Evolutionary conservation across 208 protist species (phyloP).

Genomic region (Wallacemonas sp.): DNA sequence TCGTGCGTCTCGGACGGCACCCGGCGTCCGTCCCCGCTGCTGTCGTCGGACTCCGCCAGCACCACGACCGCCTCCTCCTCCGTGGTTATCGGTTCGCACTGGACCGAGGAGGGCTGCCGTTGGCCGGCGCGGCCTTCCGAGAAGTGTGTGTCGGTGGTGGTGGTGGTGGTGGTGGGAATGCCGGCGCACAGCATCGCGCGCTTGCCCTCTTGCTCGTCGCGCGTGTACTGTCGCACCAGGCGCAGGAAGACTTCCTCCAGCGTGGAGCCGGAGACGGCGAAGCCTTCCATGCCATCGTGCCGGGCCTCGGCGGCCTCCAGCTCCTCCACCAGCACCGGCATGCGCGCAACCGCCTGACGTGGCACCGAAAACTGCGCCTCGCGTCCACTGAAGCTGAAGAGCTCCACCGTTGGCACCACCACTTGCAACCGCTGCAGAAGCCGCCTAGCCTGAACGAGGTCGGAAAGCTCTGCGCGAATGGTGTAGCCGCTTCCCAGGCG

Average conservation of each 20-base stretch:
- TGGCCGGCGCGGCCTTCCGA: too few relatives aligned
- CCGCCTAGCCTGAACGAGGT: neutral
- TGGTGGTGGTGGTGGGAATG: too few relatives aligned
- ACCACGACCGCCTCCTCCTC: neutral
- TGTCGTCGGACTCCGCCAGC: neutral
- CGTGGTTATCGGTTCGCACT: neutral
- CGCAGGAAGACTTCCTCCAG: slow-evolving; percentile 82
- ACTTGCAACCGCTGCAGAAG: slow-evolving; percentile 9
- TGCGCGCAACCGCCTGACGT: slow-evolving; percentile 14
- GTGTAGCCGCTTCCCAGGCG: slow-evolving; percentile 63
- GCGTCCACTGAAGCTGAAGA: slow-evolving; percentile 32
- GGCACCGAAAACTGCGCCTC: slow-evolving; percentile 61
- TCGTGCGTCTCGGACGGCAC: neutral
- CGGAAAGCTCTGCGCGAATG: slow-evolving; percentile 34
- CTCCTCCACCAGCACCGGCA: slow-evolving; percentile 39
- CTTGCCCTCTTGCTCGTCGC: too few relatives aligned
- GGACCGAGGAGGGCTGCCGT: neutral
- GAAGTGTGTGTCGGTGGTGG: too few relatives aligned
- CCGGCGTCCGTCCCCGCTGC: neutral
- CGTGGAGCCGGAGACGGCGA: slow-evolving; percentile 60
- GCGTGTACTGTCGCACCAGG: slow-evolving; percentile 28
- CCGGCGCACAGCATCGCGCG: too few relatives aligned
- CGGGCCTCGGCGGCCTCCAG: slow-evolving; percentile 37
- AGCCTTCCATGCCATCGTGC: slow-evolving; percentile 41
- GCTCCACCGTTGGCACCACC: slow-evolving; percentile 31